Conservation (phyloP, 176 grass and related monocot genomes). For the Juncus effusus region DNA sequence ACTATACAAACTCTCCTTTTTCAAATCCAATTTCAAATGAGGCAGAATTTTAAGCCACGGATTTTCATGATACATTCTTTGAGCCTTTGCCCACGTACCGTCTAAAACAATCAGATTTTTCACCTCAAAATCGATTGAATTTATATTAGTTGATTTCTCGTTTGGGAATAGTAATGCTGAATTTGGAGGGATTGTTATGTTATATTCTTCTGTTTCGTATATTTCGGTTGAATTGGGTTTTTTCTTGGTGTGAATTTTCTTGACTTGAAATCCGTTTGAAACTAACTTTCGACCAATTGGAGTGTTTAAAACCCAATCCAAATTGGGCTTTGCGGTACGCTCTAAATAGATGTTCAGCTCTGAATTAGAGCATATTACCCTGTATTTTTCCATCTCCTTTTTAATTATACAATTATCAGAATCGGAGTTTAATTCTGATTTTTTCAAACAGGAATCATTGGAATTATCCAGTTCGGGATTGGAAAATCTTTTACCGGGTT, state of each 20-base stretch:
- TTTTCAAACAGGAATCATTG: background rate
- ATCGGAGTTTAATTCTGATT: background rate
- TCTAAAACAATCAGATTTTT: constrained; percentile 73
- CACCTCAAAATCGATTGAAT: constrained; percentile 59
- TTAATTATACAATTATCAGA: constrained; percentile 24
- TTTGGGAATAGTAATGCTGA: constrained; percentile 72
- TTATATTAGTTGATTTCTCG: constrained; percentile 54
- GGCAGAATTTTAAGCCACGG: constrained; percentile 84
- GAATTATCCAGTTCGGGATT: background rate
- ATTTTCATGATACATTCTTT: constrained; percentile 96
- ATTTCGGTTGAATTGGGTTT: constrained; percentile 38
- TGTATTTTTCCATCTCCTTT: constrained; percentile 52
- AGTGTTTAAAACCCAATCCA: constrained; percentile 55
- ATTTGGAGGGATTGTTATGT: constrained; percentile 57
- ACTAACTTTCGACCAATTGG: constrained; percentile 46
- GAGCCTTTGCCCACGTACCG: constrained; percentile 91
- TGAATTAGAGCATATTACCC: constrained; percentile 47
- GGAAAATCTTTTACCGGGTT: background rate
- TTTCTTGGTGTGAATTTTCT: constrained; percentile 65
- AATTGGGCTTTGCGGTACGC: constrained; percentile 67
- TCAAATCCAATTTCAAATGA: constrained; percentile 61
- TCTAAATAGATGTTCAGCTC: constrained; percentile 56
- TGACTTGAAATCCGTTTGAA: constrained; percentile 59
- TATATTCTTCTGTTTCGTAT: constrained; percentile 56
- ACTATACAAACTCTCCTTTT: constrained; percentile 59